Base-by-base conservation (phyloP, 2,329 filamentous ascomycete genomes). In the Thermoascus crustaceus region DNA sequence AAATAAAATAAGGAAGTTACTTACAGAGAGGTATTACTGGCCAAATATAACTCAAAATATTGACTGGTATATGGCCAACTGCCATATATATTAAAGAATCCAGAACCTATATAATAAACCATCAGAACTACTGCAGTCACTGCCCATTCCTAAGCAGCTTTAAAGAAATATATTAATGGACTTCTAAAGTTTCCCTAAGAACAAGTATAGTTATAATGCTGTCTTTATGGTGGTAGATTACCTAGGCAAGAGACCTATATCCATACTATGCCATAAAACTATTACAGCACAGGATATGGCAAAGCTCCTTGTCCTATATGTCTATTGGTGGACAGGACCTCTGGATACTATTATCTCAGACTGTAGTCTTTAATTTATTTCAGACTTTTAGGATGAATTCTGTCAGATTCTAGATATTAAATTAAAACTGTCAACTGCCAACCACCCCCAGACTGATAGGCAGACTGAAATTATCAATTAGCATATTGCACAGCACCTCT, bases 381-480 rank as follows among this genome's bases (percentile, higher is more conserved):
- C 30, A 4, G 26, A 31, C 40, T 31, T 14, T n/a, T n/a, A n/a
- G n/a, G n/a, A n/a, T n/a, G n/a, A n/a, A n/a, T n/a, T n/a, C n/a
- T n/a, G n/a, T n/a, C 11, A 18, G 4, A 18, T 34, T 0, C 19
- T 43, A 3, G 8, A 23, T 2, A 41, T 44, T 6, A 29, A 34
- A n/a, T 4, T 18, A 1, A 35, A 30, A 11, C 31, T 42, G 4
- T 42, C 36, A 11, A 42, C 36, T 1, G 37, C 37, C n/a, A 13
- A 30, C 4, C 30, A 40, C 26, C 29, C 38, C 3, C 33, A 37
- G 11, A 37, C 38, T 4, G 29, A 40, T 20, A 30, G 38, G 2
- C 38, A 44, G 14, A 41, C 38, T 1, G 38, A 46, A 20, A 35
- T 32, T 3, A 4, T n/a, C 1, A 46, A 46, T 19, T 4, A 36